phyloP scores from a whole-genome alignment of 495 filamentous ascomycete species.

The Aspergillus cristatus region DNA sequence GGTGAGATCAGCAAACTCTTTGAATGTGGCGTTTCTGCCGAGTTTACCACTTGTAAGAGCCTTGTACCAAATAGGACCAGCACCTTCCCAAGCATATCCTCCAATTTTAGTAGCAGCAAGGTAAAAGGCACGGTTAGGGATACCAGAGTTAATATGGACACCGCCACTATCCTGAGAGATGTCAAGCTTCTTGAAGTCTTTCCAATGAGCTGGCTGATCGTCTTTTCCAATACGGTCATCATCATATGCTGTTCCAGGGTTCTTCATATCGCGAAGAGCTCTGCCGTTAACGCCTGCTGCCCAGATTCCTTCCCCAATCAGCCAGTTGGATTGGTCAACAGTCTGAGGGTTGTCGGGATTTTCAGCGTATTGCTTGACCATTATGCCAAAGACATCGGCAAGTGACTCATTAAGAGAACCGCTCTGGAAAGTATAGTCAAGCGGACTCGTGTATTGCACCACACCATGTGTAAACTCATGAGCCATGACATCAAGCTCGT shows the following conservation, averaged over 20 bases:
- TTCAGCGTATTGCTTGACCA: conserved; percentile 41
- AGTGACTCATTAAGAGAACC: conserved; percentile 44
- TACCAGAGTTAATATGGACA: conserved; percentile 45
- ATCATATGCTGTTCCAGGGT: conserved; percentile 38
- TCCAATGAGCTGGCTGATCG: conserved; percentile 32
- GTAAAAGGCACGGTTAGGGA: conserved; percentile 46
- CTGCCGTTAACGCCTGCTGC: conserved; percentile 33
- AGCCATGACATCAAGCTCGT: conserved; percentile 39
- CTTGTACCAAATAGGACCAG: conserved; percentile 43
- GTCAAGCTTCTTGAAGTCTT: conserved; percentile 18
- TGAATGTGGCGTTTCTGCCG: not conserved
- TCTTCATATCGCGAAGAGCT: conserved; percentile 41
- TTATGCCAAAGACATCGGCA: conserved; percentile 43
- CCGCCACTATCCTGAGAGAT: conserved; percentile 22
- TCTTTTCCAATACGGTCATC: conserved; percentile 42
- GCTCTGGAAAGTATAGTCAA: no score
- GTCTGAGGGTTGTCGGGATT: no score
- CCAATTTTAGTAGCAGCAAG: conserved; percentile 32
- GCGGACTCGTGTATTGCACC: conserved; percentile 35
- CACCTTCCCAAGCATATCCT: conserved; percentile 43
- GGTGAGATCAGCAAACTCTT: conserved; percentile 12
- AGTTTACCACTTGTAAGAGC: conserved; percentile 13
- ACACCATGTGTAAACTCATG: conserved; percentile 46
- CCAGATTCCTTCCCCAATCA: conserved; percentile 41
- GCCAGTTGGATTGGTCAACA: conserved; percentile 17